phyloP scores from a whole-genome alignment of 768 basidiomycete genomes.

The Russula dissimulans region DNA sequence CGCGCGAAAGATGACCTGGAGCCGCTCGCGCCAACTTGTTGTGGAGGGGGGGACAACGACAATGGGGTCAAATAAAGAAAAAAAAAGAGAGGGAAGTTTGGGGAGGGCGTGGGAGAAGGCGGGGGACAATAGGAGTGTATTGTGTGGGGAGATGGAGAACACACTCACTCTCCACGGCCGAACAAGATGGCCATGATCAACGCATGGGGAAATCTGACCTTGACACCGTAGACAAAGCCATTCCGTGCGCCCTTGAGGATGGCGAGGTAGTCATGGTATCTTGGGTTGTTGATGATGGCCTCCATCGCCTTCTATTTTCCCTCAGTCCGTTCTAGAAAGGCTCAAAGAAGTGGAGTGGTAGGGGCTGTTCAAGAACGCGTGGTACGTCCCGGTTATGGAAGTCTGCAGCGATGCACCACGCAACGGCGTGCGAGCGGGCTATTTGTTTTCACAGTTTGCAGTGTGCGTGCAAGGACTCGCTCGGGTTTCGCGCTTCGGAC shows the following conservation, averaged over 20 bases:
- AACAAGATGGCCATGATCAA: slow-evolving; percentile 94
- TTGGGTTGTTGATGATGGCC: slow-evolving; percentile 50
- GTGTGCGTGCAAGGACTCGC: too few species aligned
- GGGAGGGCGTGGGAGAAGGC: too few species aligned
- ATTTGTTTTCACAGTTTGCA: too few species aligned
- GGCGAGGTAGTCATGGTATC: slow-evolving; percentile 82
- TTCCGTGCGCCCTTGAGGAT: slow-evolving; percentile 92
- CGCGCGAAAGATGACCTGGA: slow-evolving; percentile 62
- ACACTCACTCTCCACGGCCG: slow-evolving; percentile 68
- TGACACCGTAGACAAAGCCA: slow-evolving; percentile 83
- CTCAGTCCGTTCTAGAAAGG: not conserved
- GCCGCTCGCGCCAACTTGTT: slow-evolving; percentile 60
- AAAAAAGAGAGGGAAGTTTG: too few species aligned
- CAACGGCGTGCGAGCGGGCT: too few species aligned
- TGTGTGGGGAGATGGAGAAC: too few species aligned
- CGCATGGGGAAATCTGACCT: slow-evolving; percentile 92
- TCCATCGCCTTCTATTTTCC: slow-evolving; percentile 9
- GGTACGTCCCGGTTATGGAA: not conserved
- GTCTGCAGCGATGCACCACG: not conserved
- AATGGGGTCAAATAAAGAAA: too few species aligned
- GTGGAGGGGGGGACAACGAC: too few species aligned
- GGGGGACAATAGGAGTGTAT: too few species aligned
- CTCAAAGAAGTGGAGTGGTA: too few species aligned
- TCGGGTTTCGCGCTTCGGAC: not conserved
- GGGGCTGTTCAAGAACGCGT: too few species aligned